Conservation (phyloP, 2,329 filamentous ascomycete genomes). For the Alternaria sp. region DNA sequence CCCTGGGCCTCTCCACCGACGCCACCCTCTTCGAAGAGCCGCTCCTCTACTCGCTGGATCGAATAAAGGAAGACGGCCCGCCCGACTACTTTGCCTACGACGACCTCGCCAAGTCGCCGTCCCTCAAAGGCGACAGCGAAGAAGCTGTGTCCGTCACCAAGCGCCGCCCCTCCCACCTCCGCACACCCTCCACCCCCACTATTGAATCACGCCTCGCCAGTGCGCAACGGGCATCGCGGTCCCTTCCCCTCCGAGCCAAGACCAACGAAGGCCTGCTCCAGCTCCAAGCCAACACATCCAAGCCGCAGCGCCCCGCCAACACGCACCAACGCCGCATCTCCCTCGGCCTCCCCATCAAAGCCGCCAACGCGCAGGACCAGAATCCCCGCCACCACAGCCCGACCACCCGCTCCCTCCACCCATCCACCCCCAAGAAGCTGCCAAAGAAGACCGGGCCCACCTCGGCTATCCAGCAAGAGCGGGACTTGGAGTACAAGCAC, state of each 20-base stretch:
- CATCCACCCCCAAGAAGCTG: conserved; percentile 5
- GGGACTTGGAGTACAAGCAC: conserved; percentile 42
- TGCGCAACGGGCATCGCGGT: conserved; percentile 13
- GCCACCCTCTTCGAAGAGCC: conserved; percentile 30
- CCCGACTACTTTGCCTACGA: conserved; percentile 20
- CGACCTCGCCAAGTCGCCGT: conserved; percentile 15
- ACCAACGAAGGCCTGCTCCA: conserved; percentile 31
- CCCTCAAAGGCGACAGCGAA: conserved; percentile 14
- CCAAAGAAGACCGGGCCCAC: conserved; percentile 10
- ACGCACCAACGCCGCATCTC: conserved; percentile 30
- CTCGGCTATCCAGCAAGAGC: conserved; percentile 24
- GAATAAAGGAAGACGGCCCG: conserved; percentile 16
- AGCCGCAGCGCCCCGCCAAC: conserved; percentile 13
- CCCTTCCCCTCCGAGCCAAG: conserved; percentile 22
- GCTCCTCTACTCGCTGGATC: conserved; percentile 23
- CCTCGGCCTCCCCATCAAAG: conserved; percentile 27
- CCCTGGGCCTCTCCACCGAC: conserved; percentile 23
- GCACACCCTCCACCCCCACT: conserved; percentile 22
- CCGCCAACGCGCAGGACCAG: conserved; percentile 6
- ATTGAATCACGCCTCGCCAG: conserved; percentile 18
- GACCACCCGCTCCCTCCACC: conserved; percentile 10
- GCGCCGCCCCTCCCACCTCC: conserved; percentile 22
- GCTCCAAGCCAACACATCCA: conserved; percentile 23
- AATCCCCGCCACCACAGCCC: conserved; percentile 8
- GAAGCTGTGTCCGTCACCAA: conserved; percentile 13